Percentiles rank a stretch among this genome's conserved stretches.
phyloP scores from a whole-genome alignment of 2,329 filamentous ascomycete genomes.

The Pseudopithomyces chartarum region DNA sequence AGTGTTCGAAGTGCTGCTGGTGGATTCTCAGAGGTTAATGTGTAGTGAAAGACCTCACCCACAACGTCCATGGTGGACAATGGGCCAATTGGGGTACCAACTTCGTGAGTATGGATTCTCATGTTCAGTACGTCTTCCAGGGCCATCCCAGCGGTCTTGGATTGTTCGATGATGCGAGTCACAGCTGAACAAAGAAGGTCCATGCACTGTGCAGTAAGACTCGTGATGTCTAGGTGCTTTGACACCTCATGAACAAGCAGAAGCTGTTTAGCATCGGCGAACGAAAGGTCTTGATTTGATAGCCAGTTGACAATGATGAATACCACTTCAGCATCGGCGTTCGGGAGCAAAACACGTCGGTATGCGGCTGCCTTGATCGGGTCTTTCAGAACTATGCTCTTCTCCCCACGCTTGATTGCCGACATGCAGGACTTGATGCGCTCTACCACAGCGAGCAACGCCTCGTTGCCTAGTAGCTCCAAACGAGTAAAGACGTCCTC shows the following conservation, averaged over 20 bases:
- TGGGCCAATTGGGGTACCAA: neutral
- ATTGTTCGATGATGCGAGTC: conserved; percentile 7
- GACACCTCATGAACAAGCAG: conserved; percentile 23
- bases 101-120: neutral
- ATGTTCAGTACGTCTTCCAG: conserved; percentile 16
- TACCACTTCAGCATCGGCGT: conserved; percentile 12
- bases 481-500: conserved; percentile 10
- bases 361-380: conserved; percentile 22
- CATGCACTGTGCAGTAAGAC: conserved; percentile 21
- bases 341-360: conserved; percentile 18
- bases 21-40: conserved; percentile 15
- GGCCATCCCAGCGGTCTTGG: conserved; percentile 1
- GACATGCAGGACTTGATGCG: conserved; percentile 6
- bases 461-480: conserved; percentile 13
- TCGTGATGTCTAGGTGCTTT: conserved; percentile 12
- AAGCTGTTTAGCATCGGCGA: conserved; percentile 13
- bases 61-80: conserved; percentile 10
- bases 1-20: conserved; percentile 19
- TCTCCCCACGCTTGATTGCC: conserved; percentile 15
- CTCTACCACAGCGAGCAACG: conserved; percentile 10
- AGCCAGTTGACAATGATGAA: conserved; percentile 25
- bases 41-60: conserved; percentile 20
- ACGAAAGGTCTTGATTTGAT: conserved; percentile 10
- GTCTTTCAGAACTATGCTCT: conserved; percentile 4
- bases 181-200: conserved; percentile 11